These are phyloP conservation scores for Henckelia pumila DNA, from an alignment of 257 asterid species.

Conservation along the genomic window DNA sequence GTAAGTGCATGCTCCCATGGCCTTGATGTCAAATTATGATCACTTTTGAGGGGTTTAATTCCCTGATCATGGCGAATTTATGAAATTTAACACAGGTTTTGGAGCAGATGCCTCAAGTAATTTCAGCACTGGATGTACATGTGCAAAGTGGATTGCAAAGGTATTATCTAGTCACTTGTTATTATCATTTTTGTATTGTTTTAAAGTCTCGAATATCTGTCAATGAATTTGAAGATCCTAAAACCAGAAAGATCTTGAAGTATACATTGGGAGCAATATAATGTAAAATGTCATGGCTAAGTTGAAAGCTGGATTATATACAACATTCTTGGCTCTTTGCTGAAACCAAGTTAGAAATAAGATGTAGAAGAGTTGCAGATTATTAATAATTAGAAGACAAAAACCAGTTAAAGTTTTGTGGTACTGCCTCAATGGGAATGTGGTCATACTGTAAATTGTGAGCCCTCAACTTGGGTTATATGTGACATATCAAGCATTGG, in stretches of 20 bases:
- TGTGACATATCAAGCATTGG: neutral
- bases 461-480: neutral
- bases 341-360: neutral
- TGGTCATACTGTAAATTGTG: neutral
- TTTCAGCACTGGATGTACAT: constrained; percentile 73
- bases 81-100: constrained; percentile 42
- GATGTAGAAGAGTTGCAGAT: constrained; percentile 3
- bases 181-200: neutral
- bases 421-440: neutral
- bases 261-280: neutral
- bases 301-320: neutral
- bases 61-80: neutral
- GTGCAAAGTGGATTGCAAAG: constrained; percentile 68
- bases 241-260: neutral
- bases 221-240: neutral
- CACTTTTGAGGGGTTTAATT: constrained; percentile 5
- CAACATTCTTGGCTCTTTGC: neutral
- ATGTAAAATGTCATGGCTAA: neutral
- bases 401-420: neutral
- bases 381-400: neutral
- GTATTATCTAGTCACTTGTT: constrained; percentile 30
- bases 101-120: constrained; percentile 74
- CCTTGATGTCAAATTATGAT: constrained; percentile 18
- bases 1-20: constrained; percentile 33
- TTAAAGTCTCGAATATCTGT: neutral